Evolutionary conservation across 805 yeast genomes (phyloP), one percentile per base, ranked within the genome.

Genomic region (Danielia oregonensis): DNA sequence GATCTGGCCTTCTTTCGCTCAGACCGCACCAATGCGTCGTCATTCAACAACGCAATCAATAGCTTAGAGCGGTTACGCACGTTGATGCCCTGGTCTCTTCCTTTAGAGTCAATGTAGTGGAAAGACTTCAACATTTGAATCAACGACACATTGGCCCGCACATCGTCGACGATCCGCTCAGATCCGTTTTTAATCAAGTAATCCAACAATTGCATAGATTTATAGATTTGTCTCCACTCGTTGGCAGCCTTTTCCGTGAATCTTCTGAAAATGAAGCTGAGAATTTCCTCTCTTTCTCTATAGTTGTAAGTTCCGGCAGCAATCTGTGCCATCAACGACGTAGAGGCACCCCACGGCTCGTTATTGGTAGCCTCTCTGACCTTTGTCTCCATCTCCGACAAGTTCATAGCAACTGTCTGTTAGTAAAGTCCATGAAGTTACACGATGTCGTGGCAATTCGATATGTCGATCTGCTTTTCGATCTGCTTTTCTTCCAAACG

Each of bases 151-250:
- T 88, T 91, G 12, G 91, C 77, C 39, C 97, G 74, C 5, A 95
- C 87, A 47, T 91, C 97, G 62, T 93, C 98, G 40, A 93, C 93
- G 46, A 93, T 87, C 40, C 97, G 73, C 62, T 93, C 98, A 18
- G 93, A 78, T 1, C 98, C 98, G 54, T 91, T 86, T 59, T 86
- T 86, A 44, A 93, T 74, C 49, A 93, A 70, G 57, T 86, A 93
- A 52, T 93, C 98, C 59, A 91, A 74, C 59, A 93, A 72, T 57
- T 89, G 97, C 51, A 93, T 70, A 3, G 96, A 80, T 65, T 93
- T 93, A 68, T 93, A 93, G 46, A 93, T 91, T 60, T 93, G 98
- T 57, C 98, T 79, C 98, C 98, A 93, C 63, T 93, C 97, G 57
- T 79, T 82, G 32, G 97, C 95, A 5, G 93, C 75, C 64, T 93